phyloP scores from a whole-genome alignment of 257 asterid species.

The Solanum gandarillasii region DNA sequence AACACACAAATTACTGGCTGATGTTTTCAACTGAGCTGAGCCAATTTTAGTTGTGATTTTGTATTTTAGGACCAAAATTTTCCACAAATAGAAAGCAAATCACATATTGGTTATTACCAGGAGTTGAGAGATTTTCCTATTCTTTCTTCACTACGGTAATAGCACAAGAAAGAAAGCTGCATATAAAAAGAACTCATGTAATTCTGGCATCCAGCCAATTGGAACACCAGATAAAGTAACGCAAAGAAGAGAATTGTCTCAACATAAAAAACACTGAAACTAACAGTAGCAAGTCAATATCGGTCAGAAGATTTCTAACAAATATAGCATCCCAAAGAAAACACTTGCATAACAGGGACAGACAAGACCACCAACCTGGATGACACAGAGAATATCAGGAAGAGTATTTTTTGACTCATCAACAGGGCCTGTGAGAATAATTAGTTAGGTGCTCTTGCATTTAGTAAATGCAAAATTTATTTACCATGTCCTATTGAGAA shows the following conservation, averaged over 20 bases:
- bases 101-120: neutral
- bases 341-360: neutral
- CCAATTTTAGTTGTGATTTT: neutral
- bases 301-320: neutral
- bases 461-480: neutral
- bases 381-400: slow-evolving; percentile 88
- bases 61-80: neutral
- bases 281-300: neutral
- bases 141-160: neutral
- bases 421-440: slow-evolving; percentile 61
- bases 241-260: neutral
- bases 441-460: neutral
- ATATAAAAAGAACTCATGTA: neutral
- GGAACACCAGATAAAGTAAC: neutral
- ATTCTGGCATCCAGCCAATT: neutral
- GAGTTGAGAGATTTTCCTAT: neutral
- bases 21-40: neutral
- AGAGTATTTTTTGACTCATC: slow-evolving; percentile 78
- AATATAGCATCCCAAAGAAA: neutral
- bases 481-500: neutral
- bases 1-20: neutral
- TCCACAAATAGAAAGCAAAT: neutral
- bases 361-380: slow-evolving; percentile 47
- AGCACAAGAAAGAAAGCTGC: neutral
- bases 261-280: neutral